Conservation (phyloP, 768 basidiomycete species). For the Galerina sulciceps region DNA sequence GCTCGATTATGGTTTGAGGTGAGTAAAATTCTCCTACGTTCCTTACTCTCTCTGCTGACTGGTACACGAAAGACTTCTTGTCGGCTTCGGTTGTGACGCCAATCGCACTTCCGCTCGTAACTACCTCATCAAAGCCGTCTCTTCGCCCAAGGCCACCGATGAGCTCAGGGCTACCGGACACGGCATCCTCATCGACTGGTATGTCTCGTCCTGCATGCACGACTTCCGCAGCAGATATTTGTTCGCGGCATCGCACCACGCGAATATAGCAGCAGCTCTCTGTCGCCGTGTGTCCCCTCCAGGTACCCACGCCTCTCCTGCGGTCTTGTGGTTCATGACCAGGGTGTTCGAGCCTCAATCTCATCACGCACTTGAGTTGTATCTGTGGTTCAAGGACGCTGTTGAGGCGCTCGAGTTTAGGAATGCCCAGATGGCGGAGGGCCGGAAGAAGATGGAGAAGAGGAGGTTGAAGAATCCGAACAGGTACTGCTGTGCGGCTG, state of each 20-base stretch:
- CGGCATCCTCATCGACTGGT: conserved; percentile 19
- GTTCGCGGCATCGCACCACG: conserved; percentile 17
- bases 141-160: conserved; percentile 6
- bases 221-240: conserved; percentile 11
- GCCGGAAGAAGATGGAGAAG: conserved; percentile 18
- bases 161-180: conserved; percentile 13
- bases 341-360: conserved; percentile 17
- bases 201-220: background rate
- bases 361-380: conserved; percentile 11
- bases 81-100: conserved; percentile 14
- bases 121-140: conserved; percentile 19
- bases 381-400: conserved; percentile 23
- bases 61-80: conserved; percentile 3
- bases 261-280: conserved; percentile 10
- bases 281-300: conserved; percentile 1
- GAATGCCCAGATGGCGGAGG: conserved; percentile 19
- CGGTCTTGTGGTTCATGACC: conserved; percentile 25
- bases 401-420: conserved; percentile 23
- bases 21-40: background rate
- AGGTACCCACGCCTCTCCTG: conserved; percentile 5
- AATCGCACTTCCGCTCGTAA: conserved; percentile 15
- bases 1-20: conserved; percentile 19
- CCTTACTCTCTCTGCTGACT: background rate
- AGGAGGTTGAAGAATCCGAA: conserved; percentile 29
- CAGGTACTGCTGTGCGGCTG: conserved; percentile 32